Evolutionary conservation across 495 filamentous ascomycete genomes (phyloP).

Genomic region (Xylaria longipes): DNA sequence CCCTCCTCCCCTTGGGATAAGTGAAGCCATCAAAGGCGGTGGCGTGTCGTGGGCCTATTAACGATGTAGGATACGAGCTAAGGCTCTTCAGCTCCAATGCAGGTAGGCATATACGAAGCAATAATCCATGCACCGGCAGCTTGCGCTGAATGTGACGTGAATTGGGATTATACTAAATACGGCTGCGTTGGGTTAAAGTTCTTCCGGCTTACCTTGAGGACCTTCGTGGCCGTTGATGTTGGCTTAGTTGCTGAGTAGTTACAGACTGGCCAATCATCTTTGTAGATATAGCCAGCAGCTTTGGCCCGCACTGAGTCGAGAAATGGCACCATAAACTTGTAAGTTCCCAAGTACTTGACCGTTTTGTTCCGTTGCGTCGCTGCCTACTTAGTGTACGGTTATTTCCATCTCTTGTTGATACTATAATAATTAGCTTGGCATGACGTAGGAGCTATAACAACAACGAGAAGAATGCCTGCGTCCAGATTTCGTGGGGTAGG

Average conservation of each 20-base stretch:
- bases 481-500: background rate
- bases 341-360: background rate
- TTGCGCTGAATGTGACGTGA: background rate
- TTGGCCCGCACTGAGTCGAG: background rate
- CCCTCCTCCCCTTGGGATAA: background rate
- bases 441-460: background rate
- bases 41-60: background rate
- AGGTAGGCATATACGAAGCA: background rate
- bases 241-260: background rate
- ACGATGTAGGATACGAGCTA: background rate
- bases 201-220: constrained; percentile 11
- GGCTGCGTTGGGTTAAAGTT: background rate
- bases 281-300: background rate
- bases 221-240: background rate
- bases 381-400: background rate
- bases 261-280: background rate
- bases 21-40: background rate
- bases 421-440: background rate
- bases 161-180: background rate
- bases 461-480: background rate
- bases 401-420: background rate
- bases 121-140: background rate
- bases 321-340: background rate
- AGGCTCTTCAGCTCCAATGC: constrained; percentile 17
- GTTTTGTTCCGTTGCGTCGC: background rate